Evolutionary conservation across 1,139 yeast species (phyloP).

Genomic region (Geotrichum restrictum): DNA sequence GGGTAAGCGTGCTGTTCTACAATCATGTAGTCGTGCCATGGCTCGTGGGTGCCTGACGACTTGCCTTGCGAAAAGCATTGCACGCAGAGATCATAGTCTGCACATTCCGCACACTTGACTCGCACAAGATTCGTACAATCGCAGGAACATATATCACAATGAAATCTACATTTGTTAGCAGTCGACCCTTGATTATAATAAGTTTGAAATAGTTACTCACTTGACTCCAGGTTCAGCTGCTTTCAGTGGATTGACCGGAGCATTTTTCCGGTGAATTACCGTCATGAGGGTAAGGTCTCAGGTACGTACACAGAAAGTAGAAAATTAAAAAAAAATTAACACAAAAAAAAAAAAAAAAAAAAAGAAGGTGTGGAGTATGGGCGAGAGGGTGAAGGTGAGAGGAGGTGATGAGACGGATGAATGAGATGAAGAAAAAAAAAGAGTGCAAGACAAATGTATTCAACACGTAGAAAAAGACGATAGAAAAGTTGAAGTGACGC

Average conservation of each 20-base stretch:
- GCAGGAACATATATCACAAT: conserved; percentile 91
- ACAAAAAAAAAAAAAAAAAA: background rate
- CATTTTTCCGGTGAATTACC: background rate
- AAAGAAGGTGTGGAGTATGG: background rate
- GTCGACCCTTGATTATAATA: conserved; percentile 50
- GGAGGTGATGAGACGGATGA: background rate
- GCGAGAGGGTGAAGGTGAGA: background rate
- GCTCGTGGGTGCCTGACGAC: conserved; percentile 79
- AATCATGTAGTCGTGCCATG: conserved; percentile 88
- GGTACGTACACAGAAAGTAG: background rate
- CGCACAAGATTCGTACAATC: conserved; percentile 92
- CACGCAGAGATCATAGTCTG: conserved; percentile 92
- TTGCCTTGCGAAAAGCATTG: conserved; percentile 90
- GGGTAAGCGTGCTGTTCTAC: conserved; percentile 96
- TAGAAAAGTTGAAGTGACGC: too few species aligned
- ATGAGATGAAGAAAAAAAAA: background rate
- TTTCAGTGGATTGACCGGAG: conserved; percentile 22
- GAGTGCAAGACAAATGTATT: too few species aligned
- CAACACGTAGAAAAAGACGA: too few species aligned
- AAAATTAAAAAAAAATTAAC: background rate
- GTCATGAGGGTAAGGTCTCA: background rate
- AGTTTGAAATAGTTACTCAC: conserved; percentile 26
- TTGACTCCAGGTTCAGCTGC: conserved; percentile 41
- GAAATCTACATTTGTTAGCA: conserved; percentile 72
- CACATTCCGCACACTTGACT: conserved; percentile 85